Evolutionary conservation across 192 early-diverging fungal species (phyloP).

Genomic region (Rhizoclosmatium globosum): DNA sequence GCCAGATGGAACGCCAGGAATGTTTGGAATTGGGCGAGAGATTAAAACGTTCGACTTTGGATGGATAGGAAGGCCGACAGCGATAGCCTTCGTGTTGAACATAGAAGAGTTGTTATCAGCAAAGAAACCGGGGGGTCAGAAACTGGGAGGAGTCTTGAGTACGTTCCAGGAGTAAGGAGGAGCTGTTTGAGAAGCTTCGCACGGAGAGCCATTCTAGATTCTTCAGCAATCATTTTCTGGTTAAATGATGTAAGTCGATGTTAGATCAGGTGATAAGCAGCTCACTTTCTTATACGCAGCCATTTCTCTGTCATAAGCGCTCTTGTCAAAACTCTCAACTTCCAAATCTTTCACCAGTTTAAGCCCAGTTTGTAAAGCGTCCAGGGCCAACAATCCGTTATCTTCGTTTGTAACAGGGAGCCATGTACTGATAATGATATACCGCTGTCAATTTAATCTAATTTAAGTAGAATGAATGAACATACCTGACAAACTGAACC

Average conservation of each 20-base stretch:
- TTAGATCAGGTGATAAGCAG: background rate
- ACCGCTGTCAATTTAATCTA: background rate
- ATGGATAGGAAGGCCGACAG: slow-evolving; percentile 63
- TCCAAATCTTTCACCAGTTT: slow-evolving; percentile 43
- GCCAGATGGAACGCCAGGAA: slow-evolving; percentile 62
- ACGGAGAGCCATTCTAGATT: slow-evolving; percentile 57
- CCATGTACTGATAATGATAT: slow-evolving; percentile 51
- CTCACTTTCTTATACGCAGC: slow-evolving; percentile 41
- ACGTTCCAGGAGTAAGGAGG: slow-evolving; percentile 58
- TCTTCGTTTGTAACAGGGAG: slow-evolving; percentile 63
- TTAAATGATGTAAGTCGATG: background rate
- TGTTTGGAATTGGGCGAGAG: slow-evolving; percentile 56
- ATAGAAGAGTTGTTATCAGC: slow-evolving; percentile 52
- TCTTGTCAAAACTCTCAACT: slow-evolving; percentile 44
- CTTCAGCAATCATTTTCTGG: slow-evolving; percentile 47
- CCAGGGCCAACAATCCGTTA: slow-evolving; percentile 53
- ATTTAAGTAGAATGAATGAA: slow-evolving; percentile 4
- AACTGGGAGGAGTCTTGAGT: slow-evolving; percentile 51
- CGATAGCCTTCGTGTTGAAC: slow-evolving; percentile 58
- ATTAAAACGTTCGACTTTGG: slow-evolving; percentile 61
- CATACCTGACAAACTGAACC: slow-evolving; percentile 55
- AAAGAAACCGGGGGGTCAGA: slow-evolving; percentile 62
- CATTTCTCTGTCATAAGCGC: slow-evolving; percentile 47
- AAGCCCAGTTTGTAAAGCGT: slow-evolving; percentile 53
- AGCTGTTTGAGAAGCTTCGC: slow-evolving; percentile 57